A percentile compares a stretch with the other conserved stretches of the same genome.
Conservation (phyloP, 768 basidiomycete species). For the Phlebiopsis flavidoalba region DNA sequence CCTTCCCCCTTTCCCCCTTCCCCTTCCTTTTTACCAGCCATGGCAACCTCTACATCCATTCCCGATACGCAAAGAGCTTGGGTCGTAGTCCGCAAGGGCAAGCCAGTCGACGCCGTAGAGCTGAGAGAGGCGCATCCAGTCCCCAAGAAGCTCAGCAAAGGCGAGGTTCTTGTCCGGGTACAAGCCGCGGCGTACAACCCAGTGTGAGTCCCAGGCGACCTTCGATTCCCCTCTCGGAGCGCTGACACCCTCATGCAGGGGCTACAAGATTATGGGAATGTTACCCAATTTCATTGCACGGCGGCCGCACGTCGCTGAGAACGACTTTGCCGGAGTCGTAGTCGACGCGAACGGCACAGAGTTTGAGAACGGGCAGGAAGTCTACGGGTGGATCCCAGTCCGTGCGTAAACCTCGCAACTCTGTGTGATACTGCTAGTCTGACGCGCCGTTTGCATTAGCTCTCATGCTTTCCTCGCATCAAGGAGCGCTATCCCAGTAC, state of each 20-base stretch:
- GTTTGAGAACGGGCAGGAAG: slow-evolving; percentile 54
- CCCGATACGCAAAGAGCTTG: slow-evolving; percentile 23
- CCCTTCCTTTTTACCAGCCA: not conserved
- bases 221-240: not conserved
- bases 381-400: slow-evolving; percentile 51
- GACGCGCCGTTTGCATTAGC: not conserved
- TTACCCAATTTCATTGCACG: slow-evolving; percentile 41
- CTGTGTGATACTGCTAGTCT: not conserved
- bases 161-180: slow-evolving; percentile 47
- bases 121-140: slow-evolving; percentile 24
- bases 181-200: slow-evolving; percentile 63
- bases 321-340: slow-evolving; percentile 61
- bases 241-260: slow-evolving; percentile 30
- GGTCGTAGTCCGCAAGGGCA: slow-evolving; percentile 23
- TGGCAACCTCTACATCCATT: not conserved
- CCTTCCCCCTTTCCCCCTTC: not conserved
- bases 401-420: slow-evolving; percentile 21
- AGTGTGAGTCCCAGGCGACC: slow-evolving; percentile 35
- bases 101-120: slow-evolving; percentile 25
- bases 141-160: slow-evolving; percentile 28
- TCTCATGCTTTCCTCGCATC: not conserved
- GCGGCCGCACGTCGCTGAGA: slow-evolving; percentile 51
- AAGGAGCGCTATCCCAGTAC: slow-evolving; percentile 61
- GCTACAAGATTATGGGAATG: slow-evolving; percentile 50
- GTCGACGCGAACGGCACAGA: slow-evolving; percentile 48